A percentile compares a stretch with the other conserved stretches of the same genome.
Evolutionary conservation across 805 yeast species (phyloP).

Genomic region (fission yeast (Schizosaccharomyces pombe)): DNA sequence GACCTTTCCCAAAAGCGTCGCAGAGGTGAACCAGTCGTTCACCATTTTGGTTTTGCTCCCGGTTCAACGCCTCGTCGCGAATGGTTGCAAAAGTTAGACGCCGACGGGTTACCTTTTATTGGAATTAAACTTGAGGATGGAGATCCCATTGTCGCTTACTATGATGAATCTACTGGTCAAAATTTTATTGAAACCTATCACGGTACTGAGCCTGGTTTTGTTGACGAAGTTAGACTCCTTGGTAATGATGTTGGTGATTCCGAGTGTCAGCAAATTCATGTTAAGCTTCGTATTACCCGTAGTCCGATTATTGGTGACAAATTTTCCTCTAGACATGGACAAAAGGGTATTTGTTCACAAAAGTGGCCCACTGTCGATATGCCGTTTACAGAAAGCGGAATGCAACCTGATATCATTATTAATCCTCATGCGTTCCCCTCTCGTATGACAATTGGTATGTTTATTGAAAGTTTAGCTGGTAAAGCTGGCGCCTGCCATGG

Average conservation of each 20-base stretch:
- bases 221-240: slow-evolving; percentile 79
- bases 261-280: slow-evolving; percentile 65
- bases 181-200: slow-evolving; percentile 85
- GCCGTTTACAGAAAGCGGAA: slow-evolving; percentile 93
- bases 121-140: slow-evolving; percentile 83
- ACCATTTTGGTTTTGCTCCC: slow-evolving; percentile 79
- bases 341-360: slow-evolving; percentile 93
- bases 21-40: slow-evolving; percentile 83
- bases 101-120: slow-evolving; percentile 76
- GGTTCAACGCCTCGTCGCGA: slow-evolving; percentile 69
- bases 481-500: slow-evolving; percentile 97
- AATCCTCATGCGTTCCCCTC: slow-evolving; percentile 99
- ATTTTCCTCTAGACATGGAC: slow-evolving; percentile 93
- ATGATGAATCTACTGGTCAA: slow-evolving; percentile 71
- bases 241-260: slow-evolving; percentile 55
- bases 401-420: slow-evolving; percentile 90
- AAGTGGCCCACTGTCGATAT: slow-evolving; percentile 92
- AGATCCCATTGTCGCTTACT: slow-evolving; percentile 83
- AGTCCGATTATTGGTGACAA: slow-evolving; percentile 92
- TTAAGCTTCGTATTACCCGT: slow-evolving; percentile 78
- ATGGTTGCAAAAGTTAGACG: slow-evolving; percentile 74
- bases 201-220: slow-evolving; percentile 79
- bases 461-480: slow-evolving; percentile 94
- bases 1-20: slow-evolving; percentile 57
- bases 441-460: slow-evolving; percentile 99